phyloP scores from a whole-genome alignment of 2,329 filamentous ascomycete genomes.

The Hirsutella thompsonii region DNA sequence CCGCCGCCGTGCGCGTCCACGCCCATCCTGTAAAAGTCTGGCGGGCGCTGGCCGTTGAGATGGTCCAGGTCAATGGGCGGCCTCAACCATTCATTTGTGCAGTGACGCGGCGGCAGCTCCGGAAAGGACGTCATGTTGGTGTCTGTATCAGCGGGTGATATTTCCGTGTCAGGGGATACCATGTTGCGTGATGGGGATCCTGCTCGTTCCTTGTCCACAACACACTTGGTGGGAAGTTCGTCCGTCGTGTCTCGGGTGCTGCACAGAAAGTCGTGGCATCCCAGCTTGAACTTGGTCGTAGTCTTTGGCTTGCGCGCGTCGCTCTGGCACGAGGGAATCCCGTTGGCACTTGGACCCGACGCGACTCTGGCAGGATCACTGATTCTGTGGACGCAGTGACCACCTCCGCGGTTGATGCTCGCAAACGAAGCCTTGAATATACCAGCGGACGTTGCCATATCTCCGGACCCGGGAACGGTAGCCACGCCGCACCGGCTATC shows the following conservation, averaged over 20 bases:
- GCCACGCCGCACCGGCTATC: slow-evolving; percentile 12
- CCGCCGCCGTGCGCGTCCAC: slow-evolving; percentile 17
- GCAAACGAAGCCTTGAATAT: slow-evolving; percentile 18
- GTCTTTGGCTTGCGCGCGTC: background rate
- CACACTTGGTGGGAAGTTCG: no score
- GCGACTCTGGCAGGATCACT: slow-evolving; percentile 11
- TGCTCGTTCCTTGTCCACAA: no score
- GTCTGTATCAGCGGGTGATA: slow-evolving; percentile 4
- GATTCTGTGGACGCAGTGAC: slow-evolving; percentile 9
- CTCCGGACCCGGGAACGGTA: slow-evolving; percentile 12
- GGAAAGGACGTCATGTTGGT: slow-evolving; percentile 22
- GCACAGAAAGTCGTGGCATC: no score
- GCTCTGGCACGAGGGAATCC: slow-evolving; percentile 16
- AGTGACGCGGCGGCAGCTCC: slow-evolving; percentile 15
- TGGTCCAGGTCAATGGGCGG: slow-evolving; percentile 10
- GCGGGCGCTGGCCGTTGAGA: background rate
- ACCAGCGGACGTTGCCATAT: slow-evolving; percentile 21
- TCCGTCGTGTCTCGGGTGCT: no score
- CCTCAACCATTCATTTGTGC: slow-evolving; percentile 19
- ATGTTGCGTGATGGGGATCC: no score
- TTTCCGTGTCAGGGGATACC: background rate
- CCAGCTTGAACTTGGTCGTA: no score
- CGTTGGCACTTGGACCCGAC: slow-evolving; percentile 15
- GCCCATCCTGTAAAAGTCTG: slow-evolving; percentile 14
- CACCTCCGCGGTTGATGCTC: slow-evolving; percentile 9